Conservation (phyloP, 805 yeast species). For the Cyberlindnera galapagoensis region DNA sequence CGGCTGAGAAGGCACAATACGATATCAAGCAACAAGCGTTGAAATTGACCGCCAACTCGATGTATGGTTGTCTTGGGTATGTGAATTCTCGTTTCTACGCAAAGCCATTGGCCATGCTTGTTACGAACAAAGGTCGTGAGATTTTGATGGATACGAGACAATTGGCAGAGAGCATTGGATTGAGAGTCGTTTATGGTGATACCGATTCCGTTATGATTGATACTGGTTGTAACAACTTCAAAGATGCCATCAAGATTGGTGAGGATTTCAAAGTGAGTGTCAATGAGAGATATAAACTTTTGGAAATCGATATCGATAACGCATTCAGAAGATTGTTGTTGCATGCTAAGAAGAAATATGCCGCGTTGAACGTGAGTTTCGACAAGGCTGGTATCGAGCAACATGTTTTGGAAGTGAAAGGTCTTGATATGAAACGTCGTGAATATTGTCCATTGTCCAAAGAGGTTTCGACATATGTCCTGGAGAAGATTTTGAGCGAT, state of each 20-base stretch:
- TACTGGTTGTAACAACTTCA: slow-evolving; percentile 63
- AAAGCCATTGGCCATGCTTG: slow-evolving; percentile 90
- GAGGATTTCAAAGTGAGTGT: slow-evolving; percentile 77
- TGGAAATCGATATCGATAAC: slow-evolving; percentile 94
- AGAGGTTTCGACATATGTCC: slow-evolving; percentile 71
- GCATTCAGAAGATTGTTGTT: slow-evolving; percentile 78
- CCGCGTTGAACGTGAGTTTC: slow-evolving; percentile 67
- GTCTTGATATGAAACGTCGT: slow-evolving; percentile 94
- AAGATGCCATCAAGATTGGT: slow-evolving; percentile 78
- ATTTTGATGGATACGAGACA: slow-evolving; percentile 89
- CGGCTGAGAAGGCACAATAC: slow-evolving; percentile 69
- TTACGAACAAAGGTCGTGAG: slow-evolving; percentile 93
- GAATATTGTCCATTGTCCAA: slow-evolving; percentile 92
- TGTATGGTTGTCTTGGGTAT: slow-evolving; percentile 98
- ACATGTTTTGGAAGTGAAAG: slow-evolving; percentile 78
- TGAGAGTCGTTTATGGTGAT: slow-evolving; percentile 93
- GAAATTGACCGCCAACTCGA: slow-evolving; percentile 96
- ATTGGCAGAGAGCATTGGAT: slow-evolving; percentile 76
- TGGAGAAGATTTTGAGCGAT: slow-evolving; percentile 65
- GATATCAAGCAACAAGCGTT: slow-evolving; percentile 95
- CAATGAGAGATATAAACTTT: slow-evolving; percentile 77
- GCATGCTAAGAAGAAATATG: slow-evolving; percentile 96
- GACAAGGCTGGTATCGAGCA: slow-evolving; percentile 49
- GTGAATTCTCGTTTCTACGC: slow-evolving; percentile 91
- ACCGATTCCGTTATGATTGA: slow-evolving; percentile 99